Evolutionary conservation across 208 protist species (phyloP).

Genomic region (Crithidia bombi): DNA sequence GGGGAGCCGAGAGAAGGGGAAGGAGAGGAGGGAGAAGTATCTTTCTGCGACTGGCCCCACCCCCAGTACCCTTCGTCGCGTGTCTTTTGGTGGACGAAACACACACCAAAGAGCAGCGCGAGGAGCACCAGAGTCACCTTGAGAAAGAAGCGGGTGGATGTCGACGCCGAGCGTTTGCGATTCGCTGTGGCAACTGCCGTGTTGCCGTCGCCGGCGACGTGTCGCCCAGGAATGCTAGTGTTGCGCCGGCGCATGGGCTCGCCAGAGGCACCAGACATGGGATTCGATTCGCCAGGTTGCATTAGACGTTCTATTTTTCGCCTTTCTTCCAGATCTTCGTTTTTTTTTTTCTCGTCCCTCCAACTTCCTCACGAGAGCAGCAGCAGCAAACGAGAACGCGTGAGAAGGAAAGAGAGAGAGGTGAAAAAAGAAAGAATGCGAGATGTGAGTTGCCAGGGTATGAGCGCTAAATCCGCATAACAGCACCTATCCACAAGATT

Average conservation of each 20-base stretch:
- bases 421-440: not conserved
- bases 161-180: not conserved
- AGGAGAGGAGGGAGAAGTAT: constrained; percentile 11
- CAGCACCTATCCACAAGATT: too few species aligned
- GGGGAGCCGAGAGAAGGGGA: constrained; percentile 9
- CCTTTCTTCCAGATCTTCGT: too few species aligned
- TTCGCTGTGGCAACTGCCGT: not conserved
- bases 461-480: too few species aligned
- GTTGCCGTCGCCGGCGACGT: not conserved
- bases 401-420: constrained; percentile 9
- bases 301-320: not conserved
- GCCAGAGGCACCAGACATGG: not conserved
- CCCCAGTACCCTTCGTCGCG: constrained; percentile 8
- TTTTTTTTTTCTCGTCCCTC: not conserved
- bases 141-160: constrained; percentile 1
- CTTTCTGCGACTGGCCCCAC: constrained; percentile 1
- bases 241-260: constrained; percentile 25
- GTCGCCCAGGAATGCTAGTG: constrained; percentile 5
- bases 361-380: too few species aligned
- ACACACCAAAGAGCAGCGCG: constrained; percentile 19
- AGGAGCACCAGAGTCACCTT: constrained; percentile 18
- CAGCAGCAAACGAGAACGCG: constrained; percentile 5
- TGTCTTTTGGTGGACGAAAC: not conserved
- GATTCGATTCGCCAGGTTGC: constrained; percentile 1
- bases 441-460: too few species aligned